A percentile compares a stretch with the other conserved stretches of the same genome.
These are phyloP conservation scores for Hippophae tibetana DNA, from an alignment of 306 rosid genomes.

Conservation along the genomic window DNA sequence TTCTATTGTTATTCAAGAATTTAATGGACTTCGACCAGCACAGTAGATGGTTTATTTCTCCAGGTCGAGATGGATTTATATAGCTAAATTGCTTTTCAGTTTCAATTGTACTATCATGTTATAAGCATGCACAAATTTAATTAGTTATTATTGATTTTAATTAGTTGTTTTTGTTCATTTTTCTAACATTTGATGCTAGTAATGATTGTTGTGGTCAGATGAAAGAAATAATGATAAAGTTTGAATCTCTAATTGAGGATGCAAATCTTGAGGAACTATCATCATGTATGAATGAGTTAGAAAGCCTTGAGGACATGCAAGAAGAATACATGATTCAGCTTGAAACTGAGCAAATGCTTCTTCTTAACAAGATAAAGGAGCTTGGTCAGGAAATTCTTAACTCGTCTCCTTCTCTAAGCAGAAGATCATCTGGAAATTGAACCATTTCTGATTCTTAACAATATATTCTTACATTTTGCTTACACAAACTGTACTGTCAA, in stretches of 20 bases:
- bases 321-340: constrained; percentile 63
- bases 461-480: no score
- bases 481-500: no score
- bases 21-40: no score
- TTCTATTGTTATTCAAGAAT: no score
- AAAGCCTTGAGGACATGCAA: constrained; percentile 61
- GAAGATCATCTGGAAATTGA: constrained; percentile 35
- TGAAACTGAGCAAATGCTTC: constrained; percentile 82
- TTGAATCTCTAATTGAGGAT: constrained; percentile 48
- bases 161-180: no score
- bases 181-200: neutral
- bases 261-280: constrained; percentile 60
- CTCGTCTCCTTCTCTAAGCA: constrained; percentile 47
- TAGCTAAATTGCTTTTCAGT: no score
- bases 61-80: no score
- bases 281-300: constrained; percentile 50
- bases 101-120: no score
- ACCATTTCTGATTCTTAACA: neutral
- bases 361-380: constrained; percentile 69
- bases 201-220: constrained; percentile 31
- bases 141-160: no score
- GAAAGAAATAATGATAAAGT: constrained; percentile 57
- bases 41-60: no score
- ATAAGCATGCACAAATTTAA: no score
- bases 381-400: constrained; percentile 64